phyloP scores from a whole-genome alignment of 164 flowering plant genomes.

The Vitis rupestris region DNA sequence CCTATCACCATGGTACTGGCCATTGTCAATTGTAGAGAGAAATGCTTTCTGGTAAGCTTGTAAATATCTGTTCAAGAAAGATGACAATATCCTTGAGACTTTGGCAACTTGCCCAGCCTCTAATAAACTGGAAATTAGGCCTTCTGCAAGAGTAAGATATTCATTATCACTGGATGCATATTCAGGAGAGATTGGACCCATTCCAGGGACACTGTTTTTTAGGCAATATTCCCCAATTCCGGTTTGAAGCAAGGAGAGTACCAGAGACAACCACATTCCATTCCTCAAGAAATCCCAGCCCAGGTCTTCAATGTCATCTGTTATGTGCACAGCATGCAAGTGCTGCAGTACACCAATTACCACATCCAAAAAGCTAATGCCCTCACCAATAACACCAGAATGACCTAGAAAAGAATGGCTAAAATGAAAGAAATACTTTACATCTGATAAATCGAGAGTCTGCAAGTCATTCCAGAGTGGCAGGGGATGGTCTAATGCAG shows the following conservation, averaged over 20 bases:
- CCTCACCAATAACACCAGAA: constrained; percentile 17
- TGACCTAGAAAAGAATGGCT: constrained; percentile 49
- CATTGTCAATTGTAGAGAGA: constrained; percentile 36
- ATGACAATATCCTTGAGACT: constrained; percentile 50
- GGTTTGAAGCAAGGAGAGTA: constrained; percentile 52
- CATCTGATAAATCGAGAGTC: constrained; percentile 35
- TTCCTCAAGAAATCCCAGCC: constrained; percentile 78
- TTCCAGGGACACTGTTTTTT: constrained; percentile 37
- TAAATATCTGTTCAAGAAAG: constrained; percentile 54
- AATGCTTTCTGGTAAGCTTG: constrained; percentile 59
- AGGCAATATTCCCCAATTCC: constrained; percentile 44
- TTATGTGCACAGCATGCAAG: constrained; percentile 27
- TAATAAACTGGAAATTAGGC: constrained; percentile 33
- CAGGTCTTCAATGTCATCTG: constrained; percentile 29
- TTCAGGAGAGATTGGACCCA: constrained; percentile 28
- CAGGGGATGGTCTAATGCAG: constrained; percentile 27
- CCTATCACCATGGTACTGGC: constrained; percentile 15
- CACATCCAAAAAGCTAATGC: constrained; percentile 29
- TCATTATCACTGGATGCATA: constrained; percentile 29
- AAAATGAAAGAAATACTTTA: constrained; percentile 45
- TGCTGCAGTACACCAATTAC: constrained; percentile 45
- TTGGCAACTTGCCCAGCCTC: constrained; percentile 30
- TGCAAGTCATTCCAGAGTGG: constrained; percentile 18
- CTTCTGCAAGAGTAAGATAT: constrained; percentile 48
- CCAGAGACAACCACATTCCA: constrained; percentile 76